phyloP scores from a whole-genome alignment of 306 rosid species.

The Astragalus glycyphyllos region DNA sequence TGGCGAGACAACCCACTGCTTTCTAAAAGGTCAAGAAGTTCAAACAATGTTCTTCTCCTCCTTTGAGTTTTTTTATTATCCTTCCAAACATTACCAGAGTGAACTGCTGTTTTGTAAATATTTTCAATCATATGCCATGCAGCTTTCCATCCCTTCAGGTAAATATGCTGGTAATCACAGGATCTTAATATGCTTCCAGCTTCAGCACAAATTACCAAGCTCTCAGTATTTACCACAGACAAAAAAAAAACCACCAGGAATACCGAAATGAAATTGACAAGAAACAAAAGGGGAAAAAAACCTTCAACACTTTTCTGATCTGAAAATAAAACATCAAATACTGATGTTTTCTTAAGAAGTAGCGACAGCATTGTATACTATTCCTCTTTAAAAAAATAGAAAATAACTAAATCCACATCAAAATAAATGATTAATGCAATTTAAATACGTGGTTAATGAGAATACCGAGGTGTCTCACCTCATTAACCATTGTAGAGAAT shows the following conservation, averaged over 20 bases:
- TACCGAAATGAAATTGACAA: neutral
- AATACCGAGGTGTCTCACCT: no score
- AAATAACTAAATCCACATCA: neutral
- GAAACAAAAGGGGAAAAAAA: slow-evolving; percentile 3
- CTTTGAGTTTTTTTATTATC: slow-evolving; percentile 69
- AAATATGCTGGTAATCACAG: slow-evolving; percentile 45
- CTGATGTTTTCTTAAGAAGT: slow-evolving; percentile 40
- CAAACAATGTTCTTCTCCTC: slow-evolving; percentile 74
- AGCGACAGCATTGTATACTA: neutral
- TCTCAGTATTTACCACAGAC: neutral
- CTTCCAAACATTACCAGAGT: slow-evolving; percentile 73
- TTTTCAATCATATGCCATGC: slow-evolving; percentile 64
- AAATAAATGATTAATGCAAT: no score
- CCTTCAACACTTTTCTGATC: slow-evolving; percentile 47
- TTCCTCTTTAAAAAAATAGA: neutral
- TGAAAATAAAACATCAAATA: slow-evolving; percentile 32
- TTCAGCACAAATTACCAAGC: slow-evolving; percentile 45
- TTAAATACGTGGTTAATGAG: no score
- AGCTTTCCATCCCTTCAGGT: slow-evolving; percentile 66
- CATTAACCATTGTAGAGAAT: no score
- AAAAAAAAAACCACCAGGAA: neutral
- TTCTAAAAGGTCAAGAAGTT: slow-evolving; percentile 76
- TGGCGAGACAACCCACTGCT: slow-evolving; percentile 77
- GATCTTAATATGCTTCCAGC: slow-evolving; percentile 45
- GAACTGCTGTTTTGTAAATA: slow-evolving; percentile 53